phyloP scores from a whole-genome alignment of 805 yeast species.

The Lachancea sp. region DNA sequence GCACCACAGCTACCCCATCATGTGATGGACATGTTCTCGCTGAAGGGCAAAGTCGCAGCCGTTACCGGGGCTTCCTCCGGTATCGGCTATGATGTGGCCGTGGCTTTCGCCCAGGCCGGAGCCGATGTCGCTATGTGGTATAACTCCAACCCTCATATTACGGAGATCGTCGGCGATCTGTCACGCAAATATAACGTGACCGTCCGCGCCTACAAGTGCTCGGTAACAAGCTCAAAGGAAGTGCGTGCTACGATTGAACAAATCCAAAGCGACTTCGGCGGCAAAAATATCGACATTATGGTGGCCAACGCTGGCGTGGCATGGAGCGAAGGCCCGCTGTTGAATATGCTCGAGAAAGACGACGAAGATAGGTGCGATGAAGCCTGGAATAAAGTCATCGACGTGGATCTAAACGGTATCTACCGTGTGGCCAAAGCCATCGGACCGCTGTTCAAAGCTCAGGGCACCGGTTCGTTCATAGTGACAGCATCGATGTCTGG shows the following conservation, averaged over 20 bases:
- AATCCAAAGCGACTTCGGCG: constrained; percentile 67
- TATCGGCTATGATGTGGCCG: constrained; percentile 75
- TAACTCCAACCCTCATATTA: constrained; percentile 45
- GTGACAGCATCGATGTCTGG: constrained; percentile 88
- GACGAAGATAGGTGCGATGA: constrained; percentile 39
- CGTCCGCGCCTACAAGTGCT: constrained; percentile 45
- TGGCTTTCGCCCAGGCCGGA: constrained; percentile 80
- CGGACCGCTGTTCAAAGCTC: constrained; percentile 66
- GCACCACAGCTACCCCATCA: constrained; percentile 46
- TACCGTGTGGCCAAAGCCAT: constrained; percentile 71
- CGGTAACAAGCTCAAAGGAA: constrained; percentile 24
- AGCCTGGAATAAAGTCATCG: constrained; percentile 67
- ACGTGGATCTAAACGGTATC: constrained; percentile 72
- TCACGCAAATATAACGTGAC: constrained; percentile 55
- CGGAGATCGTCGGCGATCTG: constrained; percentile 25
- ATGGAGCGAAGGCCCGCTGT: constrained; percentile 61
- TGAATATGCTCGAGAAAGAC: constrained; percentile 38
- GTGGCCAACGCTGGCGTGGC: constrained; percentile 92
- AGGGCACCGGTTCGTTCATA: constrained; percentile 74
- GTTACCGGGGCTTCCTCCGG: constrained; percentile 84
- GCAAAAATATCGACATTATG: constrained; percentile 62
- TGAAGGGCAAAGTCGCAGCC: constrained; percentile 76
- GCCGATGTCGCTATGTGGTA: constrained; percentile 73
- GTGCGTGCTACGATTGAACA: constrained; percentile 26
- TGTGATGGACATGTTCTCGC: constrained; percentile 63